phyloP scores from a whole-genome alignment of 768 basidiomycete species.

The Pulveroboletus sp. region DNA sequence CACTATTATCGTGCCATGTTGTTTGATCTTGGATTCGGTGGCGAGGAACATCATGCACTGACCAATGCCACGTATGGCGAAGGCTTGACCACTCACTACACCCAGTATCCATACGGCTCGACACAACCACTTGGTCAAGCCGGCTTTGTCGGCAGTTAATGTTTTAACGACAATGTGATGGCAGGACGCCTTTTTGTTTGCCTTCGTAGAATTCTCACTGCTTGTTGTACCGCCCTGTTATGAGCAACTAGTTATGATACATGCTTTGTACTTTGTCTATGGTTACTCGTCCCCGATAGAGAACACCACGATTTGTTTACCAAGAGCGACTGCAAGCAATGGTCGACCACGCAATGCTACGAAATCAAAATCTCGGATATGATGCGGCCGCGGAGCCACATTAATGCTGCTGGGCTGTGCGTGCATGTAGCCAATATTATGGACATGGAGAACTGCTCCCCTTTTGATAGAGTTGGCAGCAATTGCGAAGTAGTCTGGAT shows the following conservation, averaged over 20 bases:
- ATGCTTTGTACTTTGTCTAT: conserved; percentile 19
- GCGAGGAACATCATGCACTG: conserved; percentile 27
- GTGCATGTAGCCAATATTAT: conserved; percentile 63
- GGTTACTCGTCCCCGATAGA: conserved; percentile 59
- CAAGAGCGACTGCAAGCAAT: conserved; percentile 65
- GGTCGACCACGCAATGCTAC: conserved; percentile 58
- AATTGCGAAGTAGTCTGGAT: conserved; percentile 76
- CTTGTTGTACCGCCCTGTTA: conserved; percentile 8
- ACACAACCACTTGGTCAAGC: conserved; percentile 23
- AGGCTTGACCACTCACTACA: conserved; percentile 33
- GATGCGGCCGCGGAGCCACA: conserved; percentile 60
- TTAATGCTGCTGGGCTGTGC: conserved; percentile 60
- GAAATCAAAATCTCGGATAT: conserved; percentile 77
- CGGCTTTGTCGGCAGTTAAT: conserved; percentile 22
- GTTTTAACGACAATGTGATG: conserved; percentile 2
- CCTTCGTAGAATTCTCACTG: conserved; percentile 6
- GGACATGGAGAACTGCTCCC: conserved; percentile 69
- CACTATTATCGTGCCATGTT: conserved; percentile 77
- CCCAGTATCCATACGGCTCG: conserved; percentile 32
- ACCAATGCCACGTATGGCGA: conserved; percentile 29
- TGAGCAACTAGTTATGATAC: conserved; percentile 15
- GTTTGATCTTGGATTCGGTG: conserved; percentile 68
- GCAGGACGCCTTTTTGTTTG: not conserved
- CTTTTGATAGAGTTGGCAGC: conserved; percentile 55
- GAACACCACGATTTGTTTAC: conserved; percentile 56